These are phyloP conservation scores for Eragrostis nindensis DNA, from an alignment of 176 grass and related monocot species.

Conservation along the genomic window DNA sequence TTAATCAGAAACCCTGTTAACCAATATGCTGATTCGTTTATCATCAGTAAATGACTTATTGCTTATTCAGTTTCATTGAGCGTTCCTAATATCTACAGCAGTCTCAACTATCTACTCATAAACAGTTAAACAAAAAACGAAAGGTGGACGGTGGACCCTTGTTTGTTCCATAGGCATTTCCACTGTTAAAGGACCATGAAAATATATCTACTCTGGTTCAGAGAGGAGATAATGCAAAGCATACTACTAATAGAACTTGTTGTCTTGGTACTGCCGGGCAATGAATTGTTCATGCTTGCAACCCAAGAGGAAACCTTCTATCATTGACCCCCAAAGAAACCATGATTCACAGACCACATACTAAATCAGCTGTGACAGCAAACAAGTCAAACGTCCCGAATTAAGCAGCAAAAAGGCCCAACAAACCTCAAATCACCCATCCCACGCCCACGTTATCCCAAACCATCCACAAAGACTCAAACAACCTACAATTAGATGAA, in stretches of 20 bases:
- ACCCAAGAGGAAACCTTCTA: not conserved
- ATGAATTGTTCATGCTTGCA: not conserved
- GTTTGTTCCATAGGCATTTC: not conserved
- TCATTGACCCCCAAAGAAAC: not conserved
- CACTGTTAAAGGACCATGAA: not conserved
- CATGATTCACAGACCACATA: not conserved
- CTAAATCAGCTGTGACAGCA: conserved; percentile 3
- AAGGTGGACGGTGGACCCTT: too few species aligned
- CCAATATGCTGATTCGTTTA: not conserved
- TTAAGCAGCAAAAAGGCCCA: conserved; percentile 28
- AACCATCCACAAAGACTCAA: conserved; percentile 8
- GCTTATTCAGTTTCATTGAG: conserved; percentile 7
- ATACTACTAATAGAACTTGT: conserved; percentile 18
- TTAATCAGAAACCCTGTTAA: conserved; percentile 6
- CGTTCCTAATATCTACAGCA: not conserved
- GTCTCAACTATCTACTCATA: conserved; percentile 19
- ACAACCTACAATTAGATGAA: conserved; percentile 24
- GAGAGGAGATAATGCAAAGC: conserved; percentile 21
- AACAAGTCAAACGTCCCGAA: conserved; percentile 26
- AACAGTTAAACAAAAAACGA: not conserved
- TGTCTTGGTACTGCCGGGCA: conserved; percentile 14
- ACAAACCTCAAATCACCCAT: conserved; percentile 30
- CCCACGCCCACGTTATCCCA: conserved; percentile 4
- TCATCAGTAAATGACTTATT: conserved; percentile 8
- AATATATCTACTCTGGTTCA: not conserved